Evolutionary conservation across 2,329 filamentous ascomycete species (phyloP).

Genomic region (Stylonectria norvegica): DNA sequence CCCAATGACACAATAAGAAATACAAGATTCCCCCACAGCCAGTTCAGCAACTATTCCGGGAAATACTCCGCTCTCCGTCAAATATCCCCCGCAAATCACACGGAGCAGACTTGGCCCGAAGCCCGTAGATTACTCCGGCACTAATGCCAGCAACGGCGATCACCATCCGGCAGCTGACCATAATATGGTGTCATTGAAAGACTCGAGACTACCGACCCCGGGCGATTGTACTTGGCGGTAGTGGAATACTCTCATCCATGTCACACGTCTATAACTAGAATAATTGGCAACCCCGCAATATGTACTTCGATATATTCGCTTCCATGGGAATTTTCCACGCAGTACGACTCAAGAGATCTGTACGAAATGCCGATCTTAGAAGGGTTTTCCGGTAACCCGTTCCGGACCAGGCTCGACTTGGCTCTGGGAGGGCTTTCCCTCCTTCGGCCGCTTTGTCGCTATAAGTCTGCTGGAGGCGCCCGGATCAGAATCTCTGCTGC

Average conservation of each 20-base stretch:
- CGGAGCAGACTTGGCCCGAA: background rate
- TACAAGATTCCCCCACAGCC: background rate
- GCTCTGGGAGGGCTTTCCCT: slow-evolving; percentile 34
- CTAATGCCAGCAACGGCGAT: background rate
- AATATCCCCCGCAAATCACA: background rate
- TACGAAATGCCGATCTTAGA: slow-evolving; percentile 34
- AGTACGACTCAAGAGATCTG: too few species aligned
- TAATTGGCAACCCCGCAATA: too few species aligned
- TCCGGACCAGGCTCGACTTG: slow-evolving; percentile 35
- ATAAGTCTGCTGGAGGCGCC: slow-evolving; percentile 34
- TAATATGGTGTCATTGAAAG: too few species aligned
- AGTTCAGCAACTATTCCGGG: background rate
- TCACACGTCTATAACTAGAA: too few species aligned
- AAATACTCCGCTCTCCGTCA: background rate
- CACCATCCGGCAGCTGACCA: background rate
- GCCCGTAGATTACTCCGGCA: background rate
- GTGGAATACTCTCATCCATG: too few species aligned
- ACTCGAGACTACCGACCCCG: too few species aligned
- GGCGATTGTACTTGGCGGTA: too few species aligned
- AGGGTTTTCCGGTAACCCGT: slow-evolving; percentile 41
- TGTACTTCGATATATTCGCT: too few species aligned
- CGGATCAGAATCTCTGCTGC: slow-evolving; percentile 36
- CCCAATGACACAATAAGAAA: background rate
- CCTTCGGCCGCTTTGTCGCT: slow-evolving; percentile 30
- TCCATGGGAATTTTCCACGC: too few species aligned